Evolutionary conservation across 768 basidiomycete species (phyloP), one percentile per base, ranked within the genome.

Genomic region (Kwoniella bestiolae): DNA sequence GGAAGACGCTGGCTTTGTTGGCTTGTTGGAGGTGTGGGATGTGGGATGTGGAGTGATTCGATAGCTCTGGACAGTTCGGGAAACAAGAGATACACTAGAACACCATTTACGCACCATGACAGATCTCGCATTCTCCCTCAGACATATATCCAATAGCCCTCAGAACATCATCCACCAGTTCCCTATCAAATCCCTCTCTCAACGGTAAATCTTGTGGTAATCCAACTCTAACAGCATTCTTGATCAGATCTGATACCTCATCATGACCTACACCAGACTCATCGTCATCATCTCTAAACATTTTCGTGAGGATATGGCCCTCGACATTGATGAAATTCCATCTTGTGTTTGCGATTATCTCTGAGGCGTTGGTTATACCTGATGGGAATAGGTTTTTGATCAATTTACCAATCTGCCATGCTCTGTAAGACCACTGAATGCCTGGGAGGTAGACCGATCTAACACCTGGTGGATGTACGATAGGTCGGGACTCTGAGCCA

Each of bases 321-420:
- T 58, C 26, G 4, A 63, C 32, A 31, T 65, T 65, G 49, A 63
- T 51, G 55, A 67, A 73, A 4, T 25, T 38, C 71, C 71, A 73
- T 12, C 35, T 41, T 5, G 71, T 73, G 1, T 44, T 50, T 26
- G 25, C 11, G 5, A 51, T 26, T 16, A 55, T 55, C 8, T 34
- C 52, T 3, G 35, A 32, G 2, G 41, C 16, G 5, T 51, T 32
- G 14, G 52, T 56, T 5, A 41, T 31, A 16, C 65, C 68, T 1
- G 66, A 67, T 0, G 71, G 71, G 55, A 73, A 73, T 44, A 73
- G 61, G 38, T 62, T 53, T 44, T 73, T 70, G 65, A 73, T 70
- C 7, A 65, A 50, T n/a, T 62, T 64, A 16, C 46, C 53, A 12
- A 69, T 25, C 51, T 73, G 71, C 71, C 71, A 73, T 7, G 71